These are phyloP conservation scores for Talaromyces borbonicus DNA, from an alignment of 495 filamentous ascomycete species.

Conservation along the genomic window DNA sequence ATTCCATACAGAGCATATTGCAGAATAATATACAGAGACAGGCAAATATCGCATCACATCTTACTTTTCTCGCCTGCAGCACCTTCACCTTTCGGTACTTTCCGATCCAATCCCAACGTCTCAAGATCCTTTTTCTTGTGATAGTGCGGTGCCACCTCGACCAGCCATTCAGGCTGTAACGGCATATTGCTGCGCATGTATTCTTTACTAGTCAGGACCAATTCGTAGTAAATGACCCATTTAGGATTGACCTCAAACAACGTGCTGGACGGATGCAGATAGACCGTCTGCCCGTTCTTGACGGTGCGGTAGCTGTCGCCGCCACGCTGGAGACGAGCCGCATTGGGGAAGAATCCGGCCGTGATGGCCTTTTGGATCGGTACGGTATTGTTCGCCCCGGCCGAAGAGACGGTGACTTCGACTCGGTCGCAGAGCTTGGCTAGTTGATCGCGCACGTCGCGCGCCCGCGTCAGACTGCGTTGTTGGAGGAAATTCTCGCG, in stretches of 20 bases:
- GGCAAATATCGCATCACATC: conserved; percentile 13
- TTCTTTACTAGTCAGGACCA: conserved; percentile 89
- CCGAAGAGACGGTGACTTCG: conserved; percentile 65
- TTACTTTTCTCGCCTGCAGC: conserved; percentile 40
- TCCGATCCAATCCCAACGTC: conserved; percentile 65
- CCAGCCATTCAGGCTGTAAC: conserved; percentile 73
- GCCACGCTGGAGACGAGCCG: conserved; percentile 71
- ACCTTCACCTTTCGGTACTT: conserved; percentile 60
- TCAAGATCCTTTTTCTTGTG: conserved; percentile 92
- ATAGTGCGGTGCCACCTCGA: conserved; percentile 90
- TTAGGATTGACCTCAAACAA: conserved; percentile 76
- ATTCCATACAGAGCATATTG: too few relatives aligned
- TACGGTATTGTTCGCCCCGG: conserved; percentile 57
- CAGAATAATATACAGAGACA: too few relatives aligned
- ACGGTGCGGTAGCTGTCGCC: conserved; percentile 92
- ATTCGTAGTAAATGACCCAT: conserved; percentile 85
- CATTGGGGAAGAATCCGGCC: conserved; percentile 91
- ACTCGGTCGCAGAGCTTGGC: conserved; percentile 91
- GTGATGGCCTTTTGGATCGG: conserved; percentile 84
- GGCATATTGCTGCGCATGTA: conserved; percentile 88
- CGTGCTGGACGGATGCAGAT: conserved; percentile 77
- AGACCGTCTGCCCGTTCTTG: conserved; percentile 84
- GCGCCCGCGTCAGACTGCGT: conserved; percentile 70
- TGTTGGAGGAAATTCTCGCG: conserved; percentile 93
- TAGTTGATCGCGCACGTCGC: conserved; percentile 90